Conservation (phyloP, 2,329 filamentous ascomycete species). For the Colletotrichum scovillei region DNA sequence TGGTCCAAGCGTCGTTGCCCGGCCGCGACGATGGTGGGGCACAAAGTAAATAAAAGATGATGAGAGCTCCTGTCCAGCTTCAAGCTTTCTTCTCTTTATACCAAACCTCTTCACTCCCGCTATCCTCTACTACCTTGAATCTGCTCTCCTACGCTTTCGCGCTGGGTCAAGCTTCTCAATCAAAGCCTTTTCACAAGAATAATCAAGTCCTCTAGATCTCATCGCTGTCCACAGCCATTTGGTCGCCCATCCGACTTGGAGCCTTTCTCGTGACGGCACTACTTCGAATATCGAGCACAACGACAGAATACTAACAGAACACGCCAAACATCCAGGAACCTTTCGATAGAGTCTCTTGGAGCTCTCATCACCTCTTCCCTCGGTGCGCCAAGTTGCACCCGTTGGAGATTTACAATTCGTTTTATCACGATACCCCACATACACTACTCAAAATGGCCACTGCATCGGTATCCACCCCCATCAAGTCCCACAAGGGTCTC, state of each 20-base stretch:
- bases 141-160: constrained; percentile 35
- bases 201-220: constrained; percentile 60
- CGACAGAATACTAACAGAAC: constrained; percentile 57
- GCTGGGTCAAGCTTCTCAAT: constrained; percentile 38
- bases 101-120: constrained; percentile 38
- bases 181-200: constrained; percentile 47
- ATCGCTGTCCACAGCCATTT: constrained; percentile 56
- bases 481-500: constrained; percentile 94
- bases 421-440: constrained; percentile 46
- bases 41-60: constrained; percentile 60
- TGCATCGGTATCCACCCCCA: constrained; percentile 84
- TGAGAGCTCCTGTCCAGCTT: constrained; percentile 37
- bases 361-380: constrained; percentile 49
- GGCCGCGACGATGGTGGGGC: constrained; percentile 45
- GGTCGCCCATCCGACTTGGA: constrained; percentile 60
- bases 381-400: constrained; percentile 60
- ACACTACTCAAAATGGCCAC: constrained; percentile 77
- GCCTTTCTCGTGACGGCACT: constrained; percentile 54
- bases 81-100: constrained; percentile 40
- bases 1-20: constrained; percentile 36
- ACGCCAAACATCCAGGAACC: constrained; percentile 60
- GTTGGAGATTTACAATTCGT: constrained; percentile 51
- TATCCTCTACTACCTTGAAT: constrained; percentile 28
- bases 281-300: constrained; percentile 60
- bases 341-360: constrained; percentile 71